Conservation (phyloP, 768 basidiomycete genomes). For the Russula earlei region DNA sequence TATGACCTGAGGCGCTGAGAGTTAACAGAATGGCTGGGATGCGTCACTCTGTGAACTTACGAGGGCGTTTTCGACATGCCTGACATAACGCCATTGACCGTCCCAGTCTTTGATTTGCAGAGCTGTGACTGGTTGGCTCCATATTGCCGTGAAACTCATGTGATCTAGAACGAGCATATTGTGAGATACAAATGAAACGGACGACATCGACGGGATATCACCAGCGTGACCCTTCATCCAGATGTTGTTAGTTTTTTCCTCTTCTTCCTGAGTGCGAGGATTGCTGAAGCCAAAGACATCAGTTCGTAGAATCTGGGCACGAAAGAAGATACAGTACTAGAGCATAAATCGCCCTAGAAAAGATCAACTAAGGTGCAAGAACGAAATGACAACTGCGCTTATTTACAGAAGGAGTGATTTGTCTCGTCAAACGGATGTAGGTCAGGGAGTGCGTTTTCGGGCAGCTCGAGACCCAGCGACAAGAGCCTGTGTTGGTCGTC, state of each 20-base stretch:
- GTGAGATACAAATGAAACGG: background rate
- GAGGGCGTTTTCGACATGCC: constrained; percentile 30
- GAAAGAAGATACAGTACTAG: constrained; percentile 34
- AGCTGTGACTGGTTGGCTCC: constrained; percentile 31
- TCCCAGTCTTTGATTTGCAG: constrained; percentile 30
- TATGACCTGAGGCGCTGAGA: constrained; percentile 28
- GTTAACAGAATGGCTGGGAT: background rate
- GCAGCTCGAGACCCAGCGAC: constrained; percentile 43
- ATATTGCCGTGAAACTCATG: constrained; percentile 29
- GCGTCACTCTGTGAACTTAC: constrained; percentile 18
- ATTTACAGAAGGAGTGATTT: constrained; percentile 20
- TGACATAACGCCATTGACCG: constrained; percentile 31
- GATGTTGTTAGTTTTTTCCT: constrained; percentile 25
- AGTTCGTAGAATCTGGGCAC: background rate
- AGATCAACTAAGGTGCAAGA: background rate
- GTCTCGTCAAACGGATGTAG: constrained; percentile 35
- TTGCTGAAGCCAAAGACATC: constrained; percentile 21
- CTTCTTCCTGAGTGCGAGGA: constrained; percentile 28
- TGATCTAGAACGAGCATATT: constrained; percentile 23
- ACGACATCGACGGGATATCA: constrained; percentile 1
- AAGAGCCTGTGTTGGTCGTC: constrained; percentile 30
- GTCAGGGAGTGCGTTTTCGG: constrained; percentile 43
- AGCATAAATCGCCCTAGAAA: constrained; percentile 53
- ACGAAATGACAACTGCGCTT: background rate
- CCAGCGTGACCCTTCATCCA: constrained; percentile 34